These are phyloP conservation scores for Nigrospora oryzae DNA, from an alignment of 2,329 filamentous ascomycete species.

Conservation along the genomic window DNA sequence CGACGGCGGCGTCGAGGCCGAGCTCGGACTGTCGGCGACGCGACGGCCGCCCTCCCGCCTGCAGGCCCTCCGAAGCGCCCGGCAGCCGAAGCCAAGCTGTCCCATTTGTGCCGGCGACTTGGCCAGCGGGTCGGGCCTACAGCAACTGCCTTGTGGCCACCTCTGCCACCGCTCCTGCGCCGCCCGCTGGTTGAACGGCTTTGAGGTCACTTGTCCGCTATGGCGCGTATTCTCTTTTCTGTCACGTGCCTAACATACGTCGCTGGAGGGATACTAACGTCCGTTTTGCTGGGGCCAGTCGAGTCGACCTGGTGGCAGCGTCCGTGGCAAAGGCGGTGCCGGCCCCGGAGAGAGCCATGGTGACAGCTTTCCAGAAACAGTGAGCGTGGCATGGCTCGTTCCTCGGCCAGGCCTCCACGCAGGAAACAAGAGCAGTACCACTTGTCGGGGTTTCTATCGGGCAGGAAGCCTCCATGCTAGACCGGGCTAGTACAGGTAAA, in stretches of 20 bases:
- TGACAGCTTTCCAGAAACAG: no score
- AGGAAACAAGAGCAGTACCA: no score
- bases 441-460: no score
- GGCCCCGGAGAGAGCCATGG: no score
- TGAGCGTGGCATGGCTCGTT: no score
- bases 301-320: no score
- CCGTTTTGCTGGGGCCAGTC: no score
- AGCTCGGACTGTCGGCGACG: neutral
- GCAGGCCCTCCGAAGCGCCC: neutral
- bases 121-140: neutral
- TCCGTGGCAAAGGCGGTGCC: no score
- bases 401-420: no score
- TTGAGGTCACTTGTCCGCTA: constrained; percentile 4
- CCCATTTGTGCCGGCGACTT: constrained; percentile 4
- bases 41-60: neutral
- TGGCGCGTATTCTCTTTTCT: constrained; percentile 1
- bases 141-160: constrained; percentile 4
- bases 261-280: no score
- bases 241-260: neutral
- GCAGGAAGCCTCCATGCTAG: neutral
- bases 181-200: constrained; percentile 7
- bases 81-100: neutral
- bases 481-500: neutral
- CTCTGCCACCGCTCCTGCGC: constrained; percentile 3
- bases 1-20: no score